Conservation (phyloP, 257 asterid species). For the Rehmannia glutinosa region DNA sequence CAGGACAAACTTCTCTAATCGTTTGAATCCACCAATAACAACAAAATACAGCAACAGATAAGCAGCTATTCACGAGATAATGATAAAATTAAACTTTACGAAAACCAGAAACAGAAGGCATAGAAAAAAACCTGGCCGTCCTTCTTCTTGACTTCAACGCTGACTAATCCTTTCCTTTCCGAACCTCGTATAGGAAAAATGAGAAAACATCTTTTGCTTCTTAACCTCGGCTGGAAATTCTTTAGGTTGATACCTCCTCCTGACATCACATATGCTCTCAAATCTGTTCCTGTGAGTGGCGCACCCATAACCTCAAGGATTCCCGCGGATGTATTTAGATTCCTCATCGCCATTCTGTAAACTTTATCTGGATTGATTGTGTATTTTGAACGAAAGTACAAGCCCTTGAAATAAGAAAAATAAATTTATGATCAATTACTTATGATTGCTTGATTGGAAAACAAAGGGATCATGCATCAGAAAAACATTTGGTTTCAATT, state of each 20-base stretch:
- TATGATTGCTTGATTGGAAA: neutral
- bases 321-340: constrained; percentile 84
- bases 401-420: constrained; percentile 30
- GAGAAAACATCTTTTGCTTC: constrained; percentile 94
- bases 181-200: constrained; percentile 92
- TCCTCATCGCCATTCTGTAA: constrained; percentile 52
- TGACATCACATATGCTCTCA: constrained; percentile 98
- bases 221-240: constrained; percentile 59
- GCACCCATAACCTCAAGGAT: constrained; percentile 99
- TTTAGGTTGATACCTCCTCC: constrained; percentile 85
- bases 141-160: constrained; percentile 90
- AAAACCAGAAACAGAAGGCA: neutral
- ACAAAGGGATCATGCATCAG: neutral
- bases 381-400: constrained; percentile 35
- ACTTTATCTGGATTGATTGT: constrained; percentile 47
- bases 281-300: constrained; percentile 91
- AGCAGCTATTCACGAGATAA: neutral
- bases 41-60: neutral
- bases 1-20: neutral
- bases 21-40: neutral
- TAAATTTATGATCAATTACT: neutral
- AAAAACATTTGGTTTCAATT: neutral
- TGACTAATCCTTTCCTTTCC: constrained; percentile 90
- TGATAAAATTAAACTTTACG: constrained; percentile 3
- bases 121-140: constrained; percentile 76